These are phyloP conservation scores for Zygoascus bituminiphila DNA, from an alignment of 805 yeast genomes.

Conservation along the genomic window DNA sequence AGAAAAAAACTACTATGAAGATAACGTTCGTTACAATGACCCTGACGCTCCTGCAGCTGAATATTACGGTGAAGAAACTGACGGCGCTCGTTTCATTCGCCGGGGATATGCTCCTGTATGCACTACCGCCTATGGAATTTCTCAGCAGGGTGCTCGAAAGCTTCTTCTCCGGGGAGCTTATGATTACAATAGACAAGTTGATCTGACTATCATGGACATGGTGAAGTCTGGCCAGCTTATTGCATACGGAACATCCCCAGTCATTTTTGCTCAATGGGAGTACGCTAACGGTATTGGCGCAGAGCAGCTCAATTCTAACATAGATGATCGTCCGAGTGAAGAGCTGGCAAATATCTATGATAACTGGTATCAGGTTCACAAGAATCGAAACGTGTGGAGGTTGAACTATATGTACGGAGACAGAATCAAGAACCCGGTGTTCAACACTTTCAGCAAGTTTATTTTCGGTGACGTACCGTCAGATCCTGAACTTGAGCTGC, in stretches of 20 bases:
- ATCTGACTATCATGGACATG: slow-evolving; percentile 6
- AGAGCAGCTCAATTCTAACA: slow-evolving; percentile 7
- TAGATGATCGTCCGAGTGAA: neutral
- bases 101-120: slow-evolving; percentile 7
- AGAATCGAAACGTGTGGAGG: slow-evolving; percentile 10
- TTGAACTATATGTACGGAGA: slow-evolving; percentile 2
- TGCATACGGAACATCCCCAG: slow-evolving; percentile 9
- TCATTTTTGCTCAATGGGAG: slow-evolving; percentile 10
- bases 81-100: slow-evolving; percentile 6
- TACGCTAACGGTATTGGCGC: slow-evolving; percentile 9
- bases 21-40: slow-evolving; percentile 3
- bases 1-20: neutral
- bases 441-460: neutral
- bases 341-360: neutral
- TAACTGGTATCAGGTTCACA: slow-evolving; percentile 8
- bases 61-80: slow-evolving; percentile 4
- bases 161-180: slow-evolving; percentile 9
- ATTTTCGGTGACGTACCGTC: neutral
- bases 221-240: slow-evolving; percentile 1
- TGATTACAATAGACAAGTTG: slow-evolving; percentile 11
- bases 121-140: slow-evolving; percentile 11
- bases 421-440: neutral
- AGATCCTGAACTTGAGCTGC: neutral
- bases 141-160: slow-evolving; percentile 10
- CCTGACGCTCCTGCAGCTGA: slow-evolving; percentile 2